Evolutionary conservation across 2,329 filamentous ascomycete species (phyloP), one percentile per base, ranked within the genome.

Genomic region (Simplicillium sp.): DNA sequence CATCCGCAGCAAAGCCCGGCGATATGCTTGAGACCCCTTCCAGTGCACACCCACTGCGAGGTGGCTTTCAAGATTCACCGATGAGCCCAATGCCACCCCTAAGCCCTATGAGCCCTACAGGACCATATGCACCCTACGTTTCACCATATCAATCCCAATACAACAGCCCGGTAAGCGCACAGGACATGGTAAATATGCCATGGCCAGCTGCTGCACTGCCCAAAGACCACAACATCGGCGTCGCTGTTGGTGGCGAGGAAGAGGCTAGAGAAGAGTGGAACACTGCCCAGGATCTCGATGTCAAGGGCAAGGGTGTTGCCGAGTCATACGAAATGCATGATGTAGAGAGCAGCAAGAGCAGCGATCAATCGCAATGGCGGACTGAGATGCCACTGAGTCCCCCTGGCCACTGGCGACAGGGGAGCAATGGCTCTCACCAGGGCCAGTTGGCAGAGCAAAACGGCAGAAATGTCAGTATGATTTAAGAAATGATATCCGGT

Each of bases 101-200:
- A 9, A 25, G 20, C 20, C 73, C 67, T 36, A 62, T 60, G 2
- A 54, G 53, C 34, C 62, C 63, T 2, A 64, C 68, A 36, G 58
- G 58, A 44, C 44, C 50, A 0, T 66, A 62, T 46, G 58, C 63
- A 1, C 66, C 63, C 7, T 76, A 79, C 56, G 69, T 77, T 47
- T 78, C 74, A 3, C 77, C 77, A 0, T 81, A 80, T 51, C 67
- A 64, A 15, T 77, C 74, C 33, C 72, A 77, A 44, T 80, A 70
- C 57, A 75, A 64, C 54, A 79, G 74, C 50, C 77, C 77, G 1
- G 64, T 75, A 44, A 73, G 64, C 40, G 68, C 60, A 0, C 58
- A 56, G 1, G 67, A 69, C 29, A 53, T 49, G 2, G 50, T 53
- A 0, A 47, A 49, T 29, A 54, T 56, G 47, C 49, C 56, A 13